Evolutionary conservation across 768 basidiomycete genomes (phyloP), one percentile per base, ranked within the genome.

Genomic region (Termitomyces sp.): DNA sequence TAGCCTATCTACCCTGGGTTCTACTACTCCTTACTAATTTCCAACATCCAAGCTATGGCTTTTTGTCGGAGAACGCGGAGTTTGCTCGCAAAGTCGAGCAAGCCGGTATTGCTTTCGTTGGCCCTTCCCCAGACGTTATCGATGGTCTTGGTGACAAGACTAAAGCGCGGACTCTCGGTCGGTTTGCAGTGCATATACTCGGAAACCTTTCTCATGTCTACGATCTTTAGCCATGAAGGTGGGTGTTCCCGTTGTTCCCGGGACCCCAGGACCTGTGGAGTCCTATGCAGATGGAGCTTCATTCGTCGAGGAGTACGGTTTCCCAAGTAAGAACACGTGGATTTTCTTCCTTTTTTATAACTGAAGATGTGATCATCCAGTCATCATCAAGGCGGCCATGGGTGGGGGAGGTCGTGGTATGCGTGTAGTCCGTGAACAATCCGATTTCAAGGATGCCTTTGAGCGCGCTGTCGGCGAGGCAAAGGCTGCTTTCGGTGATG

Each of bases 351-450:
- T 25, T 36, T 43, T 51, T 46, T 12, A 31, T 6, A 41, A 47
- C 50, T 40, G 44, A 63, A 16, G 49, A 38, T 41, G 22, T 20
- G n/a, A 54, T 45, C 18, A 31, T 35, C 25, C 45, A 87, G 94
- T 99, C 52, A 98, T 99, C 70, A 98, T 99, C 83, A 99, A 98
- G 75, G 97, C 97, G 36, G 96, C 96, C 9, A 95, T 97, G 91
- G 96, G 96, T 55, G 96, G 95, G 55, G 96, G 96, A 63, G 97
- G 97, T 51, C 92, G 96, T 63, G 97, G 97, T 56, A 99, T 98
- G 97, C 91, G 97, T 65, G 96, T 99, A 53, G 97, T 99, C 32
- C 86, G 93, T 58, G 92, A 94, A 65, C 89, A 95, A 69, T 86
- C 87, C 29, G 89, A 93, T 62, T 98, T 98, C 80, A 81, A 93